Evolutionary conservation across 2,329 filamentous ascomycete genomes (phyloP), one percentile per base, ranked within the genome.

Genomic region (Aspergillus tamarii): DNA sequence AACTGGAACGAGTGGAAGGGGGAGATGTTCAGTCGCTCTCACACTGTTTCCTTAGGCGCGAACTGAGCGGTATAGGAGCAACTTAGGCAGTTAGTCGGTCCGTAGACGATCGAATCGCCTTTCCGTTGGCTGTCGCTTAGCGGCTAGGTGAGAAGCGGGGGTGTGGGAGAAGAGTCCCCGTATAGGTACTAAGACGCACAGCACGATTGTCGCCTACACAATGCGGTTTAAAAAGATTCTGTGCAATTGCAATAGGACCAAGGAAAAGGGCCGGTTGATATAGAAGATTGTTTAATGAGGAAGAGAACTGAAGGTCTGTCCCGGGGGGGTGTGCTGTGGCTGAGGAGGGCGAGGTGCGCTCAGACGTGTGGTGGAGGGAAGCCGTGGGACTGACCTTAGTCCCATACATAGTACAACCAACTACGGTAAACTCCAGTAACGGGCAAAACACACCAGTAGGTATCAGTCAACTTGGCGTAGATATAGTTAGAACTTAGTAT

Each of bases 111-210:
- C 66, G 68, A 52, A 52, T 52, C 28, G 48, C 21, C 67, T 74
- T 76, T 68, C 75, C 73, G 75, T 55, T 55, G 52, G 52, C 52
- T 76, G 76, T 78, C 76, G 77, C 76, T 77, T 77, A 77, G 76
- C 75, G 72, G 72, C 71, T 76, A 68, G 70, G 66, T 74, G 73
- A 71, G 72, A 73, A 70, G 71, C 74, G 73, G 76, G 52, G 73
- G 75, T 74, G 69, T 66, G 53, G 63, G 69, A 70, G 66, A 41
- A 66, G 63, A 70, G 69, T 59, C 64, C 65, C 67, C 70, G 58
- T 48, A 60, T 59, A 45, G 16, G 63, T 56, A 60, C 53, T 63
- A 59, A 58, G 56, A 63, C 39, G 58, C 46, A 52, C 58, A 53
- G 48, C 45, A 59, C 41, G 59, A 46, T 59, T 64, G 58, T 56